Evolutionary conservation across 2,329 filamentous ascomycete species (phyloP).

Genomic region (Neonectria hederae): DNA sequence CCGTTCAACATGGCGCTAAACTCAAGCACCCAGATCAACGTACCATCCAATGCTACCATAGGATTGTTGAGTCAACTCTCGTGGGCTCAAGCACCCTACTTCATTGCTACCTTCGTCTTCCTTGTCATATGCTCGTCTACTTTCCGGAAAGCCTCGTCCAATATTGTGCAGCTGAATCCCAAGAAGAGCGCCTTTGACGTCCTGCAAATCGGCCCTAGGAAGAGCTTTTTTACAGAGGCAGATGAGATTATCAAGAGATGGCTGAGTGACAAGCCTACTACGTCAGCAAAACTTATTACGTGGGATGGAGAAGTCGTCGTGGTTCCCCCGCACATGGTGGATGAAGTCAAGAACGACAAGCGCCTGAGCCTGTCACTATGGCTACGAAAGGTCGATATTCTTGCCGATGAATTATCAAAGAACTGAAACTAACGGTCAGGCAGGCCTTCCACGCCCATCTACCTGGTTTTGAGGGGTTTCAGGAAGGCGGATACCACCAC

Average conservation of each 20-base stretch:
- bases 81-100: neutral
- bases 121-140: neutral
- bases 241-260: neutral
- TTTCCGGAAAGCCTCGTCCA: neutral
- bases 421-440: neutral
- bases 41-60: neutral
- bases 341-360: slow-evolving; percentile 14
- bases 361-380: slow-evolving; percentile 7
- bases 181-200: neutral
- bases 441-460: neutral
- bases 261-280: neutral
- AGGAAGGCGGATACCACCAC: slow-evolving; percentile 14
- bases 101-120: neutral
- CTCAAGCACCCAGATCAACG: neutral
- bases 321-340: slow-evolving; percentile 16
- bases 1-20: neutral
- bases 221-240: neutral
- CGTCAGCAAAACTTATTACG: slow-evolving; percentile 2
- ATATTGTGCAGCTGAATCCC: neutral
- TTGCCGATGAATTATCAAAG: neutral
- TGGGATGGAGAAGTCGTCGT: slow-evolving; percentile 11
- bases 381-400: neutral
- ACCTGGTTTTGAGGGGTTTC: slow-evolving; percentile 11
- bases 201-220: neutral
- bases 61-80: neutral